Conservation (phyloP, 352 stramenopile species). For the Pythium phragmitis region DNA sequence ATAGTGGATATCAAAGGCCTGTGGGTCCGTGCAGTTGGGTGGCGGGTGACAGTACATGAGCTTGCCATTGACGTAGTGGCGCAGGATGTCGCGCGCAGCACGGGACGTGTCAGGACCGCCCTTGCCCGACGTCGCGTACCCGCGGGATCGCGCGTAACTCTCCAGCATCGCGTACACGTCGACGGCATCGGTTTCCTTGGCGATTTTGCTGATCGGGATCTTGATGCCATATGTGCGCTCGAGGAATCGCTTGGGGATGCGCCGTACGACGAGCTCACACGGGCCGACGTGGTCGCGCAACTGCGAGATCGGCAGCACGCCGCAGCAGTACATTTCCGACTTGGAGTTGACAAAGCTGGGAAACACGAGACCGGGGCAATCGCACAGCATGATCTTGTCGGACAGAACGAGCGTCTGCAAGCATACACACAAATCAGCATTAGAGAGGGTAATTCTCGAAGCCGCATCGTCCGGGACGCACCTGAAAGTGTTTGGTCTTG, state of each 20-base stretch:
- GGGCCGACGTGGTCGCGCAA: slow-evolving; percentile 95
- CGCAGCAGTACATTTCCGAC: slow-evolving; percentile 98
- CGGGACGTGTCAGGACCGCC: slow-evolving; percentile 94
- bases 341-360: slow-evolving; percentile 98
- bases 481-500: slow-evolving; percentile 99
- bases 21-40: slow-evolving; percentile 54
- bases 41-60: slow-evolving; percentile 97
- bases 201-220: slow-evolving; percentile 66
- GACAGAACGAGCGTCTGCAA: slow-evolving; percentile 94
- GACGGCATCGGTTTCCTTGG: slow-evolving; percentile 72
- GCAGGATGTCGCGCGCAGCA: slow-evolving; percentile 94
- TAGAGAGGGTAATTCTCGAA: neutral
- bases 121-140: slow-evolving; percentile 93
- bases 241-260: slow-evolving; percentile 95
- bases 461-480: slow-evolving; percentile 3
- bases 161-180: slow-evolving; percentile 74
- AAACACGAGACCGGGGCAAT: slow-evolving; percentile 99
- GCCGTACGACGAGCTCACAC: slow-evolving; percentile 92
- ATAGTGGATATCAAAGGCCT: slow-evolving; percentile 76
- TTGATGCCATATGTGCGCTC: slow-evolving; percentile 97
- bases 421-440: neutral
- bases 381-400: slow-evolving; percentile 97
- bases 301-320: slow-evolving; percentile 98
- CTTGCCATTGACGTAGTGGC: slow-evolving; percentile 97
- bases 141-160: slow-evolving; percentile 81